A percentile compares a stretch with the other conserved stretches of the same genome.
Evolutionary conservation across 139 green algal genomes (phyloP).

Genomic region (Desmodesmus armatus): DNA sequence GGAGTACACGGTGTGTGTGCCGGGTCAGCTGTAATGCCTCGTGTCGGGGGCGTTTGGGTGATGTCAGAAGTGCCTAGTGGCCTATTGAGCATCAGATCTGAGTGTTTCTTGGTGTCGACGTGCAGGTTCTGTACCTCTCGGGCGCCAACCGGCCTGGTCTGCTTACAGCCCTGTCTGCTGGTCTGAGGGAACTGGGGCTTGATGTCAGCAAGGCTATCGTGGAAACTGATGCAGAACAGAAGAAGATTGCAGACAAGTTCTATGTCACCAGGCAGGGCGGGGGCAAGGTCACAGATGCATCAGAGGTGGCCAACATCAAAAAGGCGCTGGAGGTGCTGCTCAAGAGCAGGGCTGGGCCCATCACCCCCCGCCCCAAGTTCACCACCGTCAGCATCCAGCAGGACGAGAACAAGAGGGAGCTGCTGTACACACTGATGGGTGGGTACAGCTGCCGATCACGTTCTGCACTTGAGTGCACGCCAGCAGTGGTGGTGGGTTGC

Average conservation of each 20-base stretch:
- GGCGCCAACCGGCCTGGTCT: conserved; percentile 78
- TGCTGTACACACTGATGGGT: conserved; percentile 90
- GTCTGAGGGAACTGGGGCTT: conserved; percentile 85
- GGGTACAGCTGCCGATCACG: conserved; percentile 2
- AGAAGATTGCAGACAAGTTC: conserved; percentile 83
- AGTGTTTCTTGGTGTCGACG: no score
- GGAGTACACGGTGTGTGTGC: conserved; percentile 59
- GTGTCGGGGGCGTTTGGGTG: no score
- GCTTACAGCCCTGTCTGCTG: conserved; percentile 74
- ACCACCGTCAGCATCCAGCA: conserved; percentile 46
- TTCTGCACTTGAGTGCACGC: no score
- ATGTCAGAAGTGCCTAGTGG: no score
- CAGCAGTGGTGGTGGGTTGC: no score
- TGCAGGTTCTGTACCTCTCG: conserved; percentile 66
- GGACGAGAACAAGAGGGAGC: conserved; percentile 57
- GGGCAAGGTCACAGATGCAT: conserved; percentile 69
- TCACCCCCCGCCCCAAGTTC: conserved; percentile 60
- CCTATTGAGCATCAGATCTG: no score
- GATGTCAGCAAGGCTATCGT: conserved; percentile 80
- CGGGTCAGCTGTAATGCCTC: no score
- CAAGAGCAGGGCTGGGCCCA: conserved; percentile 41
- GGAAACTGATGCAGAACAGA: conserved; percentile 49
- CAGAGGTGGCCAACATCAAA: conserved; percentile 65
- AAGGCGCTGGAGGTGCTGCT: conserved; percentile 62
- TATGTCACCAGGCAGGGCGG: conserved; percentile 74